Evolutionary conservation across 495 filamentous ascomycete genomes (phyloP).

Genomic region (Cercophora scortea): DNA sequence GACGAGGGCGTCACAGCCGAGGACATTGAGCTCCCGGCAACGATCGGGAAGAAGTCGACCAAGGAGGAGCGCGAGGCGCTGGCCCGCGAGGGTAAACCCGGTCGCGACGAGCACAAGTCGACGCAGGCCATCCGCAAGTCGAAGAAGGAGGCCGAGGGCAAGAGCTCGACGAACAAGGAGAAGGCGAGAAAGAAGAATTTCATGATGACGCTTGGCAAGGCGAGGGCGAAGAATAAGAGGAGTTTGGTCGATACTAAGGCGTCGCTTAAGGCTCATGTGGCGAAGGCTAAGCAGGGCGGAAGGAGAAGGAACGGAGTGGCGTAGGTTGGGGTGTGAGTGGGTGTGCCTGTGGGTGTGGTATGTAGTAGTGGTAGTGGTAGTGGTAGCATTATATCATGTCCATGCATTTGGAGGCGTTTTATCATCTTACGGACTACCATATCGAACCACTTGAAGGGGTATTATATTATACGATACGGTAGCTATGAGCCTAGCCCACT

Average conservation of each 20-base stretch:
- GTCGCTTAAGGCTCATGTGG: constrained; percentile 71
- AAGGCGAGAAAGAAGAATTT: constrained; percentile 97
- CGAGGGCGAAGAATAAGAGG: constrained; percentile 84
- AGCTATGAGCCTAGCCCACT: too few relatives aligned
- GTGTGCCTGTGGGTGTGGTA: too few relatives aligned
- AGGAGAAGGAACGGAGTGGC: constrained; percentile 58
- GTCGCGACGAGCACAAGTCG: constrained; percentile 68
- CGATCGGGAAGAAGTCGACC: constrained; percentile 54
- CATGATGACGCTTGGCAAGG: constrained; percentile 94
- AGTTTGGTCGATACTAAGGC: constrained; percentile 77
- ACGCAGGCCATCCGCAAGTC: constrained; percentile 72
- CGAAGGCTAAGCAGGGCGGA: constrained; percentile 76
- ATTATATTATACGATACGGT: too few relatives aligned
- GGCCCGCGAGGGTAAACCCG: constrained; percentile 66
- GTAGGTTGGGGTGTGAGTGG: too few relatives aligned
- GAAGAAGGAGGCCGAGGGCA: constrained; percentile 77
- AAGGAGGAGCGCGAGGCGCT: constrained; percentile 76
- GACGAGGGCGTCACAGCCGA: constrained; percentile 82
- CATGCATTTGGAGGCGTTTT: too few relatives aligned
- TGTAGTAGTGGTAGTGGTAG: too few relatives aligned
- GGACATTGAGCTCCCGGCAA: constrained; percentile 74
- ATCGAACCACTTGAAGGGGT: too few relatives aligned
- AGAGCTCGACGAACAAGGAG: constrained; percentile 96
- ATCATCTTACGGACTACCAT: too few relatives aligned
- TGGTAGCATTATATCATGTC: too few relatives aligned